Evolutionary conservation across 257 asterid species (phyloP).

Genomic region (Cynanchum wilfordii): DNA sequence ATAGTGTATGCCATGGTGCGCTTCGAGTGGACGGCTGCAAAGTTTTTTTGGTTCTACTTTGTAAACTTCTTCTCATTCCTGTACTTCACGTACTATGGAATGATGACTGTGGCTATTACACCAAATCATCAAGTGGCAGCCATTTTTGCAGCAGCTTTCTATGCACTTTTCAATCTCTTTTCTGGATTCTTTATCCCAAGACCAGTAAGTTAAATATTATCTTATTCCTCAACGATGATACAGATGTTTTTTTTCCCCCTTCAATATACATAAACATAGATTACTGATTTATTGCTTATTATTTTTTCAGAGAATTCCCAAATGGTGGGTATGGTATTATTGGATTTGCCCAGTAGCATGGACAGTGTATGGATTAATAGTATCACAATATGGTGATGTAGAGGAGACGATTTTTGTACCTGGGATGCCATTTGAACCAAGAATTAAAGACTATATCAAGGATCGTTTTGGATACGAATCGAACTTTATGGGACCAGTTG

Average conservation of each 20-base stretch:
- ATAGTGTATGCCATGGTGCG: slow-evolving; percentile 77
- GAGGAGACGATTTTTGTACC: slow-evolving; percentile 36
- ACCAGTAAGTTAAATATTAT: slow-evolving; percentile 72
- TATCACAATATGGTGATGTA: slow-evolving; percentile 77
- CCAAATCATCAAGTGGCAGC: slow-evolving; percentile 82
- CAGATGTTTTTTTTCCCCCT: not conserved
- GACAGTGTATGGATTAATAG: slow-evolving; percentile 82
- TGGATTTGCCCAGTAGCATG: slow-evolving; percentile 95
- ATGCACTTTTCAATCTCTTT: slow-evolving; percentile 67
- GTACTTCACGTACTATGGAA: slow-evolving; percentile 82
- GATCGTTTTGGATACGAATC: slow-evolving; percentile 55
- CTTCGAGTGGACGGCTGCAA: slow-evolving; percentile 68
- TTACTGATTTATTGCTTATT: not conserved
- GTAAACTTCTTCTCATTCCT: slow-evolving; percentile 66
- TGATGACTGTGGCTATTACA: slow-evolving; percentile 80
- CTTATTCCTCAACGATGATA: too few relatives aligned
- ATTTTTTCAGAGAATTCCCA: slow-evolving; percentile 69
- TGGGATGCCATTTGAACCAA: slow-evolving; percentile 38
- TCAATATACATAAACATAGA: not conserved
- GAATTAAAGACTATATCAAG: slow-evolving; percentile 44
- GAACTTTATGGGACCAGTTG: slow-evolving; percentile 49
- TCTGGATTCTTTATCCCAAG: slow-evolving; percentile 78
- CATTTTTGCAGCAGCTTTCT: slow-evolving; percentile 70
- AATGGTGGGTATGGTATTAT: slow-evolving; percentile 96
- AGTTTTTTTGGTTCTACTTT: slow-evolving; percentile 81